These are phyloP conservation scores for Xylaria palmicola DNA, from an alignment of 495 filamentous ascomycete genomes.

Conservation along the genomic window DNA sequence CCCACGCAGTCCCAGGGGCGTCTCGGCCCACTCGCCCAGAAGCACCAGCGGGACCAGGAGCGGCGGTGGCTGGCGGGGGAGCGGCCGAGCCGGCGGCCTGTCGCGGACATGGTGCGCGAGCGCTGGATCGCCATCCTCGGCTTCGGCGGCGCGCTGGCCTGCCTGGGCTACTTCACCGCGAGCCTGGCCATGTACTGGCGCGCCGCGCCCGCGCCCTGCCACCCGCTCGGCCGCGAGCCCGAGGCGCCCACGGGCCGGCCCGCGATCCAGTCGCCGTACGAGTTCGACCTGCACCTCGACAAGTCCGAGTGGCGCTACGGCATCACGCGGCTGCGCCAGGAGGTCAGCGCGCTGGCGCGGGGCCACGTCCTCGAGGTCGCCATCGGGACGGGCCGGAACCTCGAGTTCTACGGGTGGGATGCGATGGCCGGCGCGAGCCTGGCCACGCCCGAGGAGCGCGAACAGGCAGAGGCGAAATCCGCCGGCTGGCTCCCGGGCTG, in stretches of 20 bases:
- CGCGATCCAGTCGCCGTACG: conserved; percentile 42
- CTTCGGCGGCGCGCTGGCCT: conserved; percentile 24
- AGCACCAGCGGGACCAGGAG: conserved; percentile 8
- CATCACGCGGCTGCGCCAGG: conserved; percentile 58
- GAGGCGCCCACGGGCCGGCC: conserved; percentile 28
- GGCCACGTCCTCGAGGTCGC: conserved; percentile 89
- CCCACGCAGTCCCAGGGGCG: conserved; percentile 5
- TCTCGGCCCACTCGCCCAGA: neutral
- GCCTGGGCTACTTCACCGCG: conserved; percentile 30
- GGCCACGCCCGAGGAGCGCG: conserved; percentile 7
- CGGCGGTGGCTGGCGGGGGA: neutral
- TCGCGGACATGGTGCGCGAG: conserved; percentile 21
- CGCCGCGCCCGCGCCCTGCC: conserved; percentile 20
- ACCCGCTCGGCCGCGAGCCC: conserved; percentile 26
- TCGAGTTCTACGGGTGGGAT: conserved; percentile 66
- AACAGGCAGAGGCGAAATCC: conserved; percentile 7
- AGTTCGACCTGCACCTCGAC: conserved; percentile 65
- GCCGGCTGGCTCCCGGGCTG: neutral
- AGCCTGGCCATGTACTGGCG: conserved; percentile 25
- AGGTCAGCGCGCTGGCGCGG: conserved; percentile 58
- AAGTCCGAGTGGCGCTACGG: conserved; percentile 66
- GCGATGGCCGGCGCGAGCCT: conserved; percentile 27
- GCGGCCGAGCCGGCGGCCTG: conserved; percentile 14
- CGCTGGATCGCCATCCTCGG: conserved; percentile 32
- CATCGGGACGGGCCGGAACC: conserved; percentile 87